A percentile compares a stretch with the other conserved stretches of the same genome.
Evolutionary conservation across 1,284 basidiomycete genomes (phyloP).

Genomic region (Rhodotorula sp.): DNA sequence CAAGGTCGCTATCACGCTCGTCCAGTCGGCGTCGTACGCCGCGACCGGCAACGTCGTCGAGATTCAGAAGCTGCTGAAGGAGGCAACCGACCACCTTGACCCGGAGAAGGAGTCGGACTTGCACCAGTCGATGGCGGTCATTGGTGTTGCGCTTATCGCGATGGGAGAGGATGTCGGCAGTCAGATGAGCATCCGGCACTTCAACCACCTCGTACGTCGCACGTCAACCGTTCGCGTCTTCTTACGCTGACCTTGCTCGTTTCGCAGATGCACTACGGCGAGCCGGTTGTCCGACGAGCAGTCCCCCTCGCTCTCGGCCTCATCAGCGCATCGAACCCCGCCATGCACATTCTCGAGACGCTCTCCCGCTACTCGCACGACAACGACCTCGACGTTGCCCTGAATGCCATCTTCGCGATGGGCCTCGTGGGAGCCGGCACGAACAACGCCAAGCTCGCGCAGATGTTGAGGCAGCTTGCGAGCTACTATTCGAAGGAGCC

Average conservation of each 20-base stretch:
- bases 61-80: conserved; percentile 87
- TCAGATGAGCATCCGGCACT: conserved; percentile 91
- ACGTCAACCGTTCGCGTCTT: neutral
- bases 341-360: conserved; percentile 92
- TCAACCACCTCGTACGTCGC: conserved; percentile 79
- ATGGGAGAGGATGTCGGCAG: conserved; percentile 99
- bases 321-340: conserved; percentile 92
- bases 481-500: conserved; percentile 98
- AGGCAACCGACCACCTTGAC: conserved; percentile 87
- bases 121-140: conserved; percentile 89
- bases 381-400: conserved; percentile 90
- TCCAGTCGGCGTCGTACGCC: conserved; percentile 92
- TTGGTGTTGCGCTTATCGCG: conserved; percentile 89
- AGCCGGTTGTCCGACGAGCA: conserved; percentile 84
- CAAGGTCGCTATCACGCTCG: conserved; percentile 85
- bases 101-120: conserved; percentile 66
- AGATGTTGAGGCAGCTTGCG: conserved; percentile 95
- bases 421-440: conserved; percentile 96
- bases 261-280: conserved; percentile 89
- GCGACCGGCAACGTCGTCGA: conserved; percentile 95
- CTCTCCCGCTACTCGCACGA: conserved; percentile 99
- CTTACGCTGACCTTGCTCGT: conserved; percentile 9
- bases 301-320: conserved; percentile 96
- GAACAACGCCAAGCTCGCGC: conserved; percentile 94
- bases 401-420: conserved; percentile 99